A percentile compares a stretch with the other conserved stretches of the same genome.
Evolutionary conservation across 441 rosid species (phyloP).

Genomic region (Brassica hybrid): DNA sequence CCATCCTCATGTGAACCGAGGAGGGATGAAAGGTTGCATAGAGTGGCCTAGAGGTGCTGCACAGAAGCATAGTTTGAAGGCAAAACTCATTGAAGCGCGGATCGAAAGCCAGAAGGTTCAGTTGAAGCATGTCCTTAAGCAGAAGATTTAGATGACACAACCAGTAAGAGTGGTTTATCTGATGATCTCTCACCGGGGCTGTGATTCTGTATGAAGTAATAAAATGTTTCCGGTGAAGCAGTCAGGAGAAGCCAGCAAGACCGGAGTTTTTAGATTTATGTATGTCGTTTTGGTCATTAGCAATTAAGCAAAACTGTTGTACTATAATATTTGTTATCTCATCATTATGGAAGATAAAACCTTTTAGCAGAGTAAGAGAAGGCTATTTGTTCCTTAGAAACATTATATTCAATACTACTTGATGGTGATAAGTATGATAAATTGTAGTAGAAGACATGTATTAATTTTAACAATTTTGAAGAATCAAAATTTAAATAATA

Average conservation of each 20-base stretch:
- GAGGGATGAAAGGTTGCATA: slow-evolving; percentile 91
- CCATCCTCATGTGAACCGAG: slow-evolving; percentile 72
- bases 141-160: slow-evolving; percentile 60
- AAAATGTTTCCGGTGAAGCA: slow-evolving; percentile 38
- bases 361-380: slow-evolving; percentile 16
- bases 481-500: too few species aligned
- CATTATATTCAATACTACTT: not conserved
- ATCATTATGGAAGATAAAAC: slow-evolving; percentile 33
- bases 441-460: too few species aligned
- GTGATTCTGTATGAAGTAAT: slow-evolving; percentile 43
- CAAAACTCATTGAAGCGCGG: slow-evolving; percentile 94
- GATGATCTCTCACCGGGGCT: slow-evolving; percentile 37
- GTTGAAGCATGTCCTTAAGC: slow-evolving; percentile 85
- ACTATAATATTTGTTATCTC: slow-evolving; percentile 28
- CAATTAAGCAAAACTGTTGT: slow-evolving; percentile 39
- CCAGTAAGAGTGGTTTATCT: too few species aligned
- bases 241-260: slow-evolving; percentile 11
- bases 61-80: slow-evolving; percentile 85
- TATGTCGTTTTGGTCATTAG: slow-evolving; percentile 36
- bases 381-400: slow-evolving; percentile 21
- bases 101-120: slow-evolving; percentile 89
- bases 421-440: too few species aligned
- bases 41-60: slow-evolving; percentile 92
- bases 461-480: too few species aligned
- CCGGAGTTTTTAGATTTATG: slow-evolving; percentile 33